Evolutionary conservation across 768 basidiomycete species (phyloP).

Genomic region (Pulveroboletus sp.): DNA sequence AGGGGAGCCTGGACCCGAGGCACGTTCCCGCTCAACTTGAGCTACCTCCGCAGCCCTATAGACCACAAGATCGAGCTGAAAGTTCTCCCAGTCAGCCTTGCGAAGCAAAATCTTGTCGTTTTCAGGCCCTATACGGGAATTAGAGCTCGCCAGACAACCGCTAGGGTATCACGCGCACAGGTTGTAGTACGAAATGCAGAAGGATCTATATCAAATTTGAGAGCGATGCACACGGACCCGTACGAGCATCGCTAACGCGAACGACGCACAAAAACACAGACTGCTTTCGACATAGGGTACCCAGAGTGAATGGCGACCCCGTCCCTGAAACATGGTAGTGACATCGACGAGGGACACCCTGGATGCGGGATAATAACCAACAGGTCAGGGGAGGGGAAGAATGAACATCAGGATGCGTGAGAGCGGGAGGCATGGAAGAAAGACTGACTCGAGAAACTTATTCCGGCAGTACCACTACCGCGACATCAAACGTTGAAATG

Average conservation of each 20-base stretch:
- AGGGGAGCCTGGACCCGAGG: background rate
- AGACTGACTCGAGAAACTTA: slow-evolving; percentile 14
- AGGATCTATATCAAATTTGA: slow-evolving; percentile 1
- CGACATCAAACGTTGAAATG: background rate
- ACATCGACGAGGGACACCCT: slow-evolving; percentile 15
- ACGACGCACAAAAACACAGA: slow-evolving; percentile 19
- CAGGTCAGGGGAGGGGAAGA: background rate
- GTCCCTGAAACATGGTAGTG: background rate
- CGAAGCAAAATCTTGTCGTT: slow-evolving; percentile 10
- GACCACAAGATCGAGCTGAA: background rate
- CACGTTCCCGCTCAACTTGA: background rate
- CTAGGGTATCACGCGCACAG: slow-evolving; percentile 15
- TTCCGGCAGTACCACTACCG: slow-evolving; percentile 20
- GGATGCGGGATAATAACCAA: background rate
- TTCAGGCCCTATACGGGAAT: slow-evolving; percentile 18
- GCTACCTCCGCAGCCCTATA: background rate
- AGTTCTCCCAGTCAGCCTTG: slow-evolving; percentile 14
- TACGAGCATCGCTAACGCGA: background rate
- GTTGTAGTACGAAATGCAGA: background rate
- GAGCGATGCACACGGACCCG: background rate
- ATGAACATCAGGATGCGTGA: background rate
- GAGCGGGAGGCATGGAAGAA: background rate
- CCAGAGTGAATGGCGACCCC: slow-evolving; percentile 7
- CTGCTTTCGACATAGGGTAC: slow-evolving; percentile 21
- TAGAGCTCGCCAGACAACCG: background rate